Base-by-base conservation (phyloP, 768 basidiomycete genomes). In the Amylocystis lapponica region DNA sequence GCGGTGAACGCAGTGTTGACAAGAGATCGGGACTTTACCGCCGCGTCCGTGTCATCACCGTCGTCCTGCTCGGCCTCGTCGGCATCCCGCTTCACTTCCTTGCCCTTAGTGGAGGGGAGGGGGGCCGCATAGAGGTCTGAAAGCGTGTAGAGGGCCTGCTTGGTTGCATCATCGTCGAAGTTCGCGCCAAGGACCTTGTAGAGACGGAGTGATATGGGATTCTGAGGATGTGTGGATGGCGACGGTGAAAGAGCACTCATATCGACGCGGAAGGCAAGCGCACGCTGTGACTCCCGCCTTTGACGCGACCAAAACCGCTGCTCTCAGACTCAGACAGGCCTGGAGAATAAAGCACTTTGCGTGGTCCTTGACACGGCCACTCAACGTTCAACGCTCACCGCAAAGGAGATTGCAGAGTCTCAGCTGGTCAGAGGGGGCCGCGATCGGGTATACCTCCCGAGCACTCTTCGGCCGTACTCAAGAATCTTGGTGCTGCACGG, bases 101-200 rank as follows among this genome's bases (percentile, higher is more conserved):
- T 73, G 12, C 63, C 59, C 43, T 66, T 69, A 14, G 46, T 42
- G 29, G 55, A 39, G 3, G 47, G 10, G 2, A 57, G 30, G 2
- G 58, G 54, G 1, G 56, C 43, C 0, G 68, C 70, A 59, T 96
- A 97, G 38, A 91, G 71, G 13, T 83, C 79, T 2, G 91, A 90
- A 27, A 95, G 76, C 0, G 90, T 93, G 35, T 76, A 71, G 11
- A 96, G 68, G 2, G 91, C 92, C 53, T 95, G 86, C 21, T 72
- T 71, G 1, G 88, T 90, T 5, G 81, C 77, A 27, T 78, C 70
- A 53, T 90, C 88, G 21, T 86, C 79, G 46, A 84, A 91, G 37
- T 75, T 84, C 2, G 84, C 84, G 27, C 86, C 81, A 16, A 95
- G 70, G 47, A 94, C 83, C 64, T 96, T 96, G 64, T 91, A 93